phyloP scores from a whole-genome alignment of 73 alveolate species.

The Tetrahymena malaccensis region DNA sequence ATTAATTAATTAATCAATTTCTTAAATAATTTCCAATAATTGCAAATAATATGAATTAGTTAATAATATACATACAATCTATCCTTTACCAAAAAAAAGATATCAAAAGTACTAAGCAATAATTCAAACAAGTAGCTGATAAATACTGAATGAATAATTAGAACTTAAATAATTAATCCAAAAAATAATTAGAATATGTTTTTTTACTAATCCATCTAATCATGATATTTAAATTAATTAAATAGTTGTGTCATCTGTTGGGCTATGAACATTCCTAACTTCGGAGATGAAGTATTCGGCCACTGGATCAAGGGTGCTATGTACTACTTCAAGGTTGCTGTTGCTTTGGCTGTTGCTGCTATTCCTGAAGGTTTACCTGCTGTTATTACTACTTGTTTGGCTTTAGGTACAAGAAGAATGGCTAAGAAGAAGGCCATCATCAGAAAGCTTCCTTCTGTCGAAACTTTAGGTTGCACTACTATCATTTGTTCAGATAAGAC shows the following conservation, averaged over 20 bases:
- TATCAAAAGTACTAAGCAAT: too few species aligned
- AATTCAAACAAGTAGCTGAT: too few species aligned
- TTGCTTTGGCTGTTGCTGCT: conserved; percentile 98
- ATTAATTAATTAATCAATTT: too few species aligned
- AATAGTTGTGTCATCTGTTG: conserved; percentile 29
- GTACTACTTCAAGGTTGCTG: conserved; percentile 95
- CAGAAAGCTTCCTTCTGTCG: conserved; percentile 41
- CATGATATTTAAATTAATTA: background rate
- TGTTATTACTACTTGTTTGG: conserved; percentile 94
- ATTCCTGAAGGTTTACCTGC: conserved; percentile 99
- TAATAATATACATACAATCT: too few species aligned
- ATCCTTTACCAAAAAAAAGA: too few species aligned
- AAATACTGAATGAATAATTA: too few species aligned
- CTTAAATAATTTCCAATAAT: too few species aligned
- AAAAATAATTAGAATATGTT: background rate
- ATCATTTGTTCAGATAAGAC: conserved; percentile 97
- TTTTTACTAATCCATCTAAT: too few species aligned
- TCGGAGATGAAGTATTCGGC: conserved; percentile 36
- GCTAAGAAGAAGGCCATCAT: conserved; percentile 43
- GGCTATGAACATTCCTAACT: conserved; percentile 35
- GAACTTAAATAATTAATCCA: too few species aligned
- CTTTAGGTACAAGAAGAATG: conserved; percentile 83
- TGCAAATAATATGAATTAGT: too few species aligned
- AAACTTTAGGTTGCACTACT: conserved; percentile 96
- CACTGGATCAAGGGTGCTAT: conserved; percentile 76